These are phyloP conservation scores for Aristolochia fimbriata DNA, from an alignment of 164 flowering plant genomes.

Conservation along the genomic window DNA sequence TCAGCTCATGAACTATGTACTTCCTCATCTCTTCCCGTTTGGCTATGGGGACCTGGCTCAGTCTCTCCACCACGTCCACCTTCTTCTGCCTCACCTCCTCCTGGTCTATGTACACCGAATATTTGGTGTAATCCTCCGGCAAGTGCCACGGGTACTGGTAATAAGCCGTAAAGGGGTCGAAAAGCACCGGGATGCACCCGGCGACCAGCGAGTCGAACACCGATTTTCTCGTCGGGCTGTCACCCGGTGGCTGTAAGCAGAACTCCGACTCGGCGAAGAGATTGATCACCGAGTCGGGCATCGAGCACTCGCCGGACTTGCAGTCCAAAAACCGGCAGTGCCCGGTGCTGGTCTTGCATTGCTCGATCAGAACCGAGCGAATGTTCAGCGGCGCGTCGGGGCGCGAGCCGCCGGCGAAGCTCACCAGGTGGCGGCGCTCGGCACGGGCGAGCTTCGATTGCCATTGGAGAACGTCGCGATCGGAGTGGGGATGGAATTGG, in stretches of 20 bases:
- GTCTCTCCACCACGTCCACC: slow-evolving; percentile 48
- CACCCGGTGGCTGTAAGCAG: slow-evolving; percentile 85
- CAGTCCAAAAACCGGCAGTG: slow-evolving; percentile 47
- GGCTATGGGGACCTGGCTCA: slow-evolving; percentile 27
- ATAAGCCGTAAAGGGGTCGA: slow-evolving; percentile 66
- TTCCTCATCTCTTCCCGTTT: slow-evolving; percentile 69
- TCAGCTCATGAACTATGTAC: slow-evolving; percentile 50
- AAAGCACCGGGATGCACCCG: slow-evolving; percentile 84
- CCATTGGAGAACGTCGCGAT: slow-evolving; percentile 47
- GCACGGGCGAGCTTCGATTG: slow-evolving; percentile 33
- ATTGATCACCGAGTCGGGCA: slow-evolving; percentile 34
- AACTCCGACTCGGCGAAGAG: slow-evolving; percentile 66
- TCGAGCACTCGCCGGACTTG: slow-evolving; percentile 24
- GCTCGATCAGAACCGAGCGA: slow-evolving; percentile 44
- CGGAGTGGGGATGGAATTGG: slow-evolving; percentile 62
- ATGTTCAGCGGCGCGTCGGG: slow-evolving; percentile 40
- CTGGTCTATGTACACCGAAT: slow-evolving; percentile 56
- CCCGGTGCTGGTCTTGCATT: slow-evolving; percentile 28
- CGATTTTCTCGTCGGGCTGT: slow-evolving; percentile 73
- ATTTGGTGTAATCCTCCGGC: slow-evolving; percentile 44
- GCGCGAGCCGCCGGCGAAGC: slow-evolving; percentile 65
- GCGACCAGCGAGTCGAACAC: slow-evolving; percentile 68
- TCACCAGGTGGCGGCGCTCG: slow-evolving; percentile 27
- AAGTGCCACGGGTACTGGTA: slow-evolving; percentile 89
- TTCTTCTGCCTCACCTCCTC: slow-evolving; percentile 44